Conservation (phyloP, 768 basidiomycete genomes). For the Calocera viscosa region DNA sequence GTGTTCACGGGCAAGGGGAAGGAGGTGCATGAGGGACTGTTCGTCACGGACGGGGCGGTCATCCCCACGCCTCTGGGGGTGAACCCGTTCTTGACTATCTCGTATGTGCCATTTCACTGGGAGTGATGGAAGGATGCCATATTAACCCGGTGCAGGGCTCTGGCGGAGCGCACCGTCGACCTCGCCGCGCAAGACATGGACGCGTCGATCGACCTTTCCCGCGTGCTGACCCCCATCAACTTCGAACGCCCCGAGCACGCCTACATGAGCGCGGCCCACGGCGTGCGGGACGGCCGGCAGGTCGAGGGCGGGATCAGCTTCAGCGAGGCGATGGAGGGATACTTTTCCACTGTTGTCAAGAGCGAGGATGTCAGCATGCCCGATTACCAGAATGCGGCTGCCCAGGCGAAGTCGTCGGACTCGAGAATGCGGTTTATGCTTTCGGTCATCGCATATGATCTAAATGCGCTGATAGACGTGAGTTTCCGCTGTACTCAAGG, state of each 20-base stretch:
- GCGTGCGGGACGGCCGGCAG: not conserved
- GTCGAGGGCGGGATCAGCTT: conserved; percentile 6
- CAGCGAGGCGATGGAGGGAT: conserved; percentile 9
- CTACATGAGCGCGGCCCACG: not conserved
- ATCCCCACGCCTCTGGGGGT: conserved; percentile 9
- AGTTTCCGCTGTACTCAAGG: not conserved
- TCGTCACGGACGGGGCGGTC: not conserved
- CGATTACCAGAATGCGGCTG: not conserved
- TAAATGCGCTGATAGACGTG: conserved; percentile 2
- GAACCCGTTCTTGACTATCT: conserved; percentile 9
- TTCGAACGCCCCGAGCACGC: not conserved
- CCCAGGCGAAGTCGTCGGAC: not conserved
- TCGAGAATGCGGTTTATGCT: conserved; percentile 7
- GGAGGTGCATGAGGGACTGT: conserved; percentile 6
- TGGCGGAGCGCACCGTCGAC: conserved; percentile 9
- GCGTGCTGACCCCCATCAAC: not conserved
- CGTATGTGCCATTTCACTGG: not conserved
- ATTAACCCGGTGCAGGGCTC: not conserved
- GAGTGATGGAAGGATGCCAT: not conserved
- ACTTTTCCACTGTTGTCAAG: not conserved
- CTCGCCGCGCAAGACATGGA: conserved; percentile 1
- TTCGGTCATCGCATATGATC: conserved; percentile 5
- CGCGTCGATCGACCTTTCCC: not conserved
- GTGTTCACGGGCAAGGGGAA: not conserved
- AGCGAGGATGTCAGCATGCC: not conserved